Percentiles rank a stretch among this genome's conserved stretches.
phyloP scores from a whole-genome alignment of 495 filamentous ascomycete species.

The Aspergillus diversus region DNA sequence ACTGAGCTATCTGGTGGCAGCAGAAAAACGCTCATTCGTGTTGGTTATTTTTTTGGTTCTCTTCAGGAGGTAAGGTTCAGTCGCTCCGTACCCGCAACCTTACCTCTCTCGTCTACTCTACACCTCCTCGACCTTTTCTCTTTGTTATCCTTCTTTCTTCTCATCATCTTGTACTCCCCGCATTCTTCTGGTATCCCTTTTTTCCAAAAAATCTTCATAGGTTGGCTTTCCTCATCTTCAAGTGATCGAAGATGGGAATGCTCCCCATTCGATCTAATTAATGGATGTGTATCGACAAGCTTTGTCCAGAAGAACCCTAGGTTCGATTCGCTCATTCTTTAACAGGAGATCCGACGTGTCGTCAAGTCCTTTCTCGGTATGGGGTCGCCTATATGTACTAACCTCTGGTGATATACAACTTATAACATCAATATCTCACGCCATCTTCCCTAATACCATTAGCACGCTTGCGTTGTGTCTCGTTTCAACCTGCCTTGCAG shows the following conservation, averaged over 20 bases:
- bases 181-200: not conserved
- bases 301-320: not conserved
- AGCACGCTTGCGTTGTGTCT: not conserved
- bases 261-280: not conserved
- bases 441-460: not conserved
- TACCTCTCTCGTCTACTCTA: conserved; percentile 32
- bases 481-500: not conserved
- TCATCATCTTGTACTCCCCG: conserved; percentile 36
- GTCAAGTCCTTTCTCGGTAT: too few species aligned
- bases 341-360: too few species aligned
- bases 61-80: conserved; percentile 10
- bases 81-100: conserved; percentile 29
- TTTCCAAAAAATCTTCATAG: not conserved
- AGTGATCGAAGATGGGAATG: not conserved
- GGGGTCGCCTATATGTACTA: not conserved
- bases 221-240: not conserved
- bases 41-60: conserved; percentile 6
- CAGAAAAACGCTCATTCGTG: not conserved
- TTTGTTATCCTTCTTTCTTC: conserved; percentile 18
- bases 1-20: not conserved
- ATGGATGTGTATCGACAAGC: not conserved
- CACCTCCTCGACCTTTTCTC: conserved; percentile 28
- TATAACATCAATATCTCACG: not conserved
- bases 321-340: too few species aligned
- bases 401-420: not conserved